Evolutionary conservation across 768 basidiomycete species (phyloP), one percentile per base, ranked within the genome.

Genomic region (Brasilioporus rufonigricans): DNA sequence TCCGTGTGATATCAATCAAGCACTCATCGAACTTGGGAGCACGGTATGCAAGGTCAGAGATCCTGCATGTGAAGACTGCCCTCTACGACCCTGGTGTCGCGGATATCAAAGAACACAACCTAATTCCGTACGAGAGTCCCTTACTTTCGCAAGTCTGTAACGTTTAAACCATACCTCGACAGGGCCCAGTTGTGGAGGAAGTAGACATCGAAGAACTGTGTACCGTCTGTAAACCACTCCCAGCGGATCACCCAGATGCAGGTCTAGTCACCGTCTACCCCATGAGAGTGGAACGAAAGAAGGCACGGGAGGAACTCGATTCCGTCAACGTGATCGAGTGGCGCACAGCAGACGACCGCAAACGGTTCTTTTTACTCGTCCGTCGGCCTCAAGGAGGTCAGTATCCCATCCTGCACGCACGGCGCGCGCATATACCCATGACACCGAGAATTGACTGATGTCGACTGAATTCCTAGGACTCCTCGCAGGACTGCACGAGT

Each of bases 1-100:
- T 57, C 82, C 93, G 0, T 92, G 93, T 18, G 91, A 95, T 67
- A 77, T 94, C 59, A 96, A 96, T 65, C 89, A 97, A 73, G 93
- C 91, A 14, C 77, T 98, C 48, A 98, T 98, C 68, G 95, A 98
- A 67, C 83, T 98, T 8, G 95, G 95, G 46, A 91, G 90, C 67
- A 96, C 93, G 4, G 81, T 97, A 3, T 98, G 95, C 74, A 93
- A 88, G 70, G 86, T 90, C 39, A 85, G 83, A 57, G 83, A 89
- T 58, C 95, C 95, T 11, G 71, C 74, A 19, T 98, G 95, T 63
- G 72, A 62, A 18, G 63, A 72, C 18, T 98, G 95, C 70, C 91
- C 93, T 19, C 61, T 98, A 41, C 79, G 71, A 44, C 57, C 73
- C 21, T 80, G 82, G 74, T 98, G 95, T 64, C 71, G 75, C 18